Conservation (phyloP, 192 early-diverging fungal genomes). For the Gamsiella multidivaricata region DNA sequence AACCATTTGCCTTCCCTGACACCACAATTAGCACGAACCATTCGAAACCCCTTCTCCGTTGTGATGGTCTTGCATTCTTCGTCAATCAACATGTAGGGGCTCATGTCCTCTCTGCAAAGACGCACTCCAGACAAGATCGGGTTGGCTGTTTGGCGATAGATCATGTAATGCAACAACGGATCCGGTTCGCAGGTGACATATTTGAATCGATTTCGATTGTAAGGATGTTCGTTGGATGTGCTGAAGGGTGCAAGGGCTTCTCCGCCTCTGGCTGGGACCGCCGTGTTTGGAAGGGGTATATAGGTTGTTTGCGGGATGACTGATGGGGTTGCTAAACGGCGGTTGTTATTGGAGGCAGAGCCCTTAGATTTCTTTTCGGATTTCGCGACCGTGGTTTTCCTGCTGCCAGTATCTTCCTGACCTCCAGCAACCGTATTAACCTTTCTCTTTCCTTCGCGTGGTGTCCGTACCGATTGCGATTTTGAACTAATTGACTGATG, state of each 20-base stretch:
- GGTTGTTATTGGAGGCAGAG: conserved; percentile 4
- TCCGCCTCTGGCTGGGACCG: conserved; percentile 34
- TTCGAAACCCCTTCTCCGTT: conserved; percentile 74
- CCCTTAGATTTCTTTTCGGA: conserved; percentile 26
- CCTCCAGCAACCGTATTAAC: conserved; percentile 13
- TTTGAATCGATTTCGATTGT: conserved; percentile 69
- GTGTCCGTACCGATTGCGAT: conserved; percentile 30
- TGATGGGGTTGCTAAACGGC: conserved; percentile 15
- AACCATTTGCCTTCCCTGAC: conserved; percentile 72
- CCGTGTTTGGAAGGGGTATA: conserved; percentile 50
- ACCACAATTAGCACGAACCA: conserved; percentile 68
- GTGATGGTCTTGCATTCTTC: conserved; percentile 67
- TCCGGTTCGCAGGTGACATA: conserved; percentile 68
- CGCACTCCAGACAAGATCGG: conserved; percentile 53
- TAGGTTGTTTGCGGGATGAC: conserved; percentile 19
- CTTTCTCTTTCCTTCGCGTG: conserved; percentile 45
- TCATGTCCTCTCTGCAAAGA: conserved; percentile 67
- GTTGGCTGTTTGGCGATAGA: conserved; percentile 64
- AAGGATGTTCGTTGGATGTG: conserved; percentile 63
- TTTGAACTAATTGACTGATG: conserved; percentile 48
- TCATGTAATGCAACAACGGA: conserved; percentile 54
- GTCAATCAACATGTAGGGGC: conserved; percentile 66
- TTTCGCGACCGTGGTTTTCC: conserved; percentile 18
- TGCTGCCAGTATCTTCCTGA: conserved; percentile 21
- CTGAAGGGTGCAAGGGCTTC: conserved; percentile 43